Evolutionary conservation across 2,329 filamentous ascomycete genomes (phyloP), one percentile per base, ranked within the genome.

Genomic region (Penicillium sp.): DNA sequence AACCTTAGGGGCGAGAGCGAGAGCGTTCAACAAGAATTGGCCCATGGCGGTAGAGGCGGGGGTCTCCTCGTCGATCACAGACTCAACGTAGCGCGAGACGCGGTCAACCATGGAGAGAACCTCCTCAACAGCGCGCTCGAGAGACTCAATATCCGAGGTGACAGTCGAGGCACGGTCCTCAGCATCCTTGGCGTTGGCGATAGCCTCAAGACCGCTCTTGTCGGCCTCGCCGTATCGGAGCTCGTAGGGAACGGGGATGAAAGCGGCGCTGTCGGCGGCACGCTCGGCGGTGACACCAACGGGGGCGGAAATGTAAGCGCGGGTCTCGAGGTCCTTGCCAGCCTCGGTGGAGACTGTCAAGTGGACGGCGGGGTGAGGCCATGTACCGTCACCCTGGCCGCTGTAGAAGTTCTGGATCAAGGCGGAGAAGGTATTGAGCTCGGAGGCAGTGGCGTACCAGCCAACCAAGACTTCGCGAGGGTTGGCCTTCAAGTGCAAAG

Each of bases 381-480:
- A 96, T 50, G 93, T 99, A 69, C 93, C 93, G 58, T 95, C 95
- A 67, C 95, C 93, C 67, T 95, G 90, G 68, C 89, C 88, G 68
- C 88, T 89, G 80, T 97, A 99, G 80, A 97, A 99, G 80, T 99
- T 99, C 77, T 99, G 93, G 75, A 95, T 99, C 65, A 99, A 83
- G 64, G 93, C 93, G 71, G 87, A 93, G 80, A 99, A 99, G 71
- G 87, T 95, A 83, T 99, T 97, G 68, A 99, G 83, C 75, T 97
- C 92, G 72, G 89, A 86, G 67, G 88, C 91, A 41, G 93, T 99
- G 57, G 93, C 95, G 77, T 99, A 99, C 93, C 93, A 99, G 67
- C 93, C 93, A 55, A 99, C 87, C 51, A 99, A 82, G 46, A 90
- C 84, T 75, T 99, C 93, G 74, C 90, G 89, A 42, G 93, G 93